phyloP scores from a whole-genome alignment of 306 rosid genomes.

The Rubus idaeus region DNA sequence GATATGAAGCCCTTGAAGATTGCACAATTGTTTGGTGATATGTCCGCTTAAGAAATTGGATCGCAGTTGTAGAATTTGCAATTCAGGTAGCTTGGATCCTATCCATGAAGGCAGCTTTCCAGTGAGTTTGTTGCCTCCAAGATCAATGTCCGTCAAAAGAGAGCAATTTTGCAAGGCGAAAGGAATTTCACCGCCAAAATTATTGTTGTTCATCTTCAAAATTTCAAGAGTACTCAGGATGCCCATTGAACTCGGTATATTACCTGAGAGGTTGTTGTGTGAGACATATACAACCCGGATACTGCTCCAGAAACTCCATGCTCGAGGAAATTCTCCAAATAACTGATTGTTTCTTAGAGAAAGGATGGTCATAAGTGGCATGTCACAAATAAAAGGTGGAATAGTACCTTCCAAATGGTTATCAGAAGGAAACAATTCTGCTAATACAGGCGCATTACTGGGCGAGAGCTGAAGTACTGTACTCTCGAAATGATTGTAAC shows the following conservation, averaged over 20 bases:
- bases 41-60: neutral
- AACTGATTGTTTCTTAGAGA: neutral
- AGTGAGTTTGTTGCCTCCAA: conserved; percentile 2
- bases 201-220: neutral
- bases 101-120: conserved; percentile 2
- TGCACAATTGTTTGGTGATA: neutral
- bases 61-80: neutral
- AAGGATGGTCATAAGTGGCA: neutral
- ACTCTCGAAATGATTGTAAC: neutral
- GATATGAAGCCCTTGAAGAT: neutral
- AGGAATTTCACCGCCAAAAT: neutral
- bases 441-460: neutral
- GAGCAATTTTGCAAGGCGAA: neutral
- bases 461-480: neutral
- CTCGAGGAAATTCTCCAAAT: neutral
- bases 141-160: neutral
- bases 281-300: neutral
- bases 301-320: neutral
- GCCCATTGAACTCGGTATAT: neutral
- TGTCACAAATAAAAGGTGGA: neutral
- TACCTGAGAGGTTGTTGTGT: neutral
- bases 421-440: neutral
- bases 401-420: neutral
- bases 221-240: neutral
- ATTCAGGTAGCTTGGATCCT: neutral